Evolutionary conservation across 139 green algal genomes (phyloP), one percentile per base, ranked within the genome.

Genomic region (Coccomyxa sp.): DNA sequence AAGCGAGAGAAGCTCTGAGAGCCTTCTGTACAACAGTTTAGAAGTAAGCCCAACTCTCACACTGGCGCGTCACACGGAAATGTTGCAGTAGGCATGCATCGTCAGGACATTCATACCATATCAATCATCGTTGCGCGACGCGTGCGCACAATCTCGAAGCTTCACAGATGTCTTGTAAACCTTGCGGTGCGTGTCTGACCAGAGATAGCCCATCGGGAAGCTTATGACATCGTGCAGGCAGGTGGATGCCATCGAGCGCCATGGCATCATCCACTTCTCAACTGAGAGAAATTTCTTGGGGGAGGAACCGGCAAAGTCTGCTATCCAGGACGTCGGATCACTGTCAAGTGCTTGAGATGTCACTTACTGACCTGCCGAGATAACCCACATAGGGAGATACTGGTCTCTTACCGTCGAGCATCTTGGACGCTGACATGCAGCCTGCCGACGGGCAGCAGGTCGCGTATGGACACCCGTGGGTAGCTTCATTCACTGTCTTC

Each of bases 401-500:
- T 40, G 5, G 12, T 0, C 33, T 41, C 12, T 40, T 41, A 31
- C 2, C 24, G 10, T 12, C 33, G 41, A 6, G 33, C 22, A 18
- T 22, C 27, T 1, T 41, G 69, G 18, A 27, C 33, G 14, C 69
- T 34, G 27, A 27, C 2, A 34, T 37, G 54, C 70, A 68, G 50
- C 24, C 64, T 54, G 68, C 18, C 22, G 74, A 54, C 2, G 54
- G 40, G 8, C 36, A 74, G 22, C 37, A 81, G 38, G 40, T 68
- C 33, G 77, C 77, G 41, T 86, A 88, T 39, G 76, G 79, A 22
- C 87, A 91, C 58, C 87, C 87, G 7, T 76, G 75, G 6, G 80
- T 80, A 34, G 82, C 81, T 22, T 78, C 89, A 33, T 91, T 91
- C 76, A 73, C 84, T 10, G 36, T 90, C 6, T 71, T 86, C 14